phyloP scores from a whole-genome alignment of 371 early-diverging fungal genomes.

The Mucor circinelloides region DNA sequence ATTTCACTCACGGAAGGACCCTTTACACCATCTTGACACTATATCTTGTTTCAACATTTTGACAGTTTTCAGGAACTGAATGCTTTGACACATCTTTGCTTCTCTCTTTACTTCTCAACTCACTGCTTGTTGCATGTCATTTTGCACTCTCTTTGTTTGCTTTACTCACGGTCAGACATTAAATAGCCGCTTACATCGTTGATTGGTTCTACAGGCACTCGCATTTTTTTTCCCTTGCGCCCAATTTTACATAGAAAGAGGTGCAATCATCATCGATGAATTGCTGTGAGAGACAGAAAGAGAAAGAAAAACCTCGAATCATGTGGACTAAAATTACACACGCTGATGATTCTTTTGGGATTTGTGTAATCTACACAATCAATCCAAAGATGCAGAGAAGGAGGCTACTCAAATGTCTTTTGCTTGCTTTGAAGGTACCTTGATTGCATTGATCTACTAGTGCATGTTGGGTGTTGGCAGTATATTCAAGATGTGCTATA shows the following conservation, averaged over 20 bases:
- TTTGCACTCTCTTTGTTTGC: background rate
- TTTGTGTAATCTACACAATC: background rate
- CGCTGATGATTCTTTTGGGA: background rate
- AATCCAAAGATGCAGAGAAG: background rate
- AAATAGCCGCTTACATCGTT: constrained; percentile 1
- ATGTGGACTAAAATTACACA: constrained; percentile 4
- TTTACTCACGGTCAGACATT: constrained; percentile 22
- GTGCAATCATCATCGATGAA: background rate
- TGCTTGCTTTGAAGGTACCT: background rate
- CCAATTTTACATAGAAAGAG: background rate
- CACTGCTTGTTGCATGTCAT: background rate
- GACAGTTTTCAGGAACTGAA: constrained; percentile 5
- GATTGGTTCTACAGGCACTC: constrained; percentile 20
- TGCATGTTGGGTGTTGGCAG: background rate
- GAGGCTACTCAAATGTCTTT: background rate
- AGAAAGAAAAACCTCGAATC: background rate
- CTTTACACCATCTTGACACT: constrained; percentile 11
- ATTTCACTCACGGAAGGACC: constrained; percentile 23
- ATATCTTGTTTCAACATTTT: constrained; percentile 7
- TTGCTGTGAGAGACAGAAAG: background rate
- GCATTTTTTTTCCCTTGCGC: constrained; percentile 3
- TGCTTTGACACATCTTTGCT: background rate
- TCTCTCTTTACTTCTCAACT: background rate
- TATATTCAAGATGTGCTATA: background rate
- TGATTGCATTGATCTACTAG: background rate